phyloP scores from a whole-genome alignment of 495 filamentous ascomycete species.

The Delitschia confertaspora region DNA sequence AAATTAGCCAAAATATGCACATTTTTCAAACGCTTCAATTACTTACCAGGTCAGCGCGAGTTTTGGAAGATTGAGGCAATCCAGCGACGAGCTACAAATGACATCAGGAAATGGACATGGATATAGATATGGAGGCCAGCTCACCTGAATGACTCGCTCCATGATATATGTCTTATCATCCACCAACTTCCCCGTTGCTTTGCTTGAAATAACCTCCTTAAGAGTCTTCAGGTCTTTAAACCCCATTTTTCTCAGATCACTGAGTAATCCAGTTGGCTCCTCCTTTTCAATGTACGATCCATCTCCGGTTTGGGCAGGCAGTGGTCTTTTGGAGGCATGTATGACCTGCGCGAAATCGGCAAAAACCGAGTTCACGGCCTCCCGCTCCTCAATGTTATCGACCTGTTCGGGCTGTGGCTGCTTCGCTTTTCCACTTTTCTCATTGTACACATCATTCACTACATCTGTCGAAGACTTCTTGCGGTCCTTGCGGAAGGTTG shows the following conservation, averaged over 20 bases:
- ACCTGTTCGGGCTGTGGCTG: constrained; percentile 7
- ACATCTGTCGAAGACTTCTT: no score
- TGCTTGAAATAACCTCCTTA: constrained; percentile 44
- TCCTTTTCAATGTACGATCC: constrained; percentile 47
- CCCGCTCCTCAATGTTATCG: constrained; percentile 30
- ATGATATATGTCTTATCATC: constrained; percentile 61
- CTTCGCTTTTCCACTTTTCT: constrained; percentile 13
- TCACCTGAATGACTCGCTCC: constrained; percentile 36
- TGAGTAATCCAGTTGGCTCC: constrained; percentile 47
- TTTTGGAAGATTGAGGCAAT: constrained; percentile 54
- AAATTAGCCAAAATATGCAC: no score
- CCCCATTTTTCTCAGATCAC: constrained; percentile 55
- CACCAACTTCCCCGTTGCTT: constrained; percentile 46
- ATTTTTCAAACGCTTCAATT: no score
- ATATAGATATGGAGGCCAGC: background rate
- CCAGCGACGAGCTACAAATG: constrained; percentile 49
- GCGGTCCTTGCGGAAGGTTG: constrained; percentile 46
- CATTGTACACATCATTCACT: constrained; percentile 32
- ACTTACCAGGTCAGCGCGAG: constrained; percentile 53
- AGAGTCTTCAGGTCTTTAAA: constrained; percentile 51
- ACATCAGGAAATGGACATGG: background rate
- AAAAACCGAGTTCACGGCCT: constrained; percentile 45
- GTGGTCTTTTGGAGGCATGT: constrained; percentile 53
- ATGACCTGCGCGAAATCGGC: constrained; percentile 56
- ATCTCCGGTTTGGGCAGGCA: constrained; percentile 48